Conservation (phyloP, 2,329 filamentous ascomycete species). For the Dichotomopilus funicola region DNA sequence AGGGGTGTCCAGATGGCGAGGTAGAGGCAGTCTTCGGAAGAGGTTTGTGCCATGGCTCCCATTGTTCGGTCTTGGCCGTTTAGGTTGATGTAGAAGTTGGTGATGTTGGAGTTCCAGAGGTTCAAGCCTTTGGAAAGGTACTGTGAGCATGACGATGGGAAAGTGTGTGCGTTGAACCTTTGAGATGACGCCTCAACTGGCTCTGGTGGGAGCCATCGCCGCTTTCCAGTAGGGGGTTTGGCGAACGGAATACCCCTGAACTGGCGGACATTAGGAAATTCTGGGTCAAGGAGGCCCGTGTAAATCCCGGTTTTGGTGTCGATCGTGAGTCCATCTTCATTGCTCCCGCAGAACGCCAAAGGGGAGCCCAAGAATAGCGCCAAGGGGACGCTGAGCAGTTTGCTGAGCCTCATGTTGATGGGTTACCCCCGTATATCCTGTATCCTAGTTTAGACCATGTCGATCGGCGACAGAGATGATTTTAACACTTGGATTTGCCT, state of each 20-base stretch:
- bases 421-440: too few relatives aligned
- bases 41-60: slow-evolving; percentile 23
- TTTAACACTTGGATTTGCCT: too few relatives aligned
- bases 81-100: slow-evolving; percentile 28
- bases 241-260: slow-evolving; percentile 35
- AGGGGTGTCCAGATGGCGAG: slow-evolving; percentile 38
- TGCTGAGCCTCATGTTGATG: too few relatives aligned
- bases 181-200: slow-evolving; percentile 16
- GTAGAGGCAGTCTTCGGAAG: slow-evolving; percentile 37
- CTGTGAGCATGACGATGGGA: slow-evolving; percentile 24
- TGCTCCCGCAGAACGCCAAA: neutral
- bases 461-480: too few relatives aligned
- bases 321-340: slow-evolving; percentile 9
- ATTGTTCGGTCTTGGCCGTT: slow-evolving; percentile 27
- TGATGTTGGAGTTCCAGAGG: slow-evolving; percentile 26
- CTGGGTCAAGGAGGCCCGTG: slow-evolving; percentile 29
- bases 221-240: slow-evolving; percentile 28
- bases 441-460: too few relatives aligned
- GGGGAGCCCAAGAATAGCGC: too few relatives aligned
- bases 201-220: slow-evolving; percentile 21
- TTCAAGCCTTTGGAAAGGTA: slow-evolving; percentile 24
- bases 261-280: slow-evolving; percentile 31
- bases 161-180: slow-evolving; percentile 18
- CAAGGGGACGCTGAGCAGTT: too few relatives aligned
- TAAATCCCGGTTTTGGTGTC: slow-evolving; percentile 29